Evolutionary conservation across 495 filamentous ascomycete genomes (phyloP).

Genomic region (Hyaloscypha variabilis): DNA sequence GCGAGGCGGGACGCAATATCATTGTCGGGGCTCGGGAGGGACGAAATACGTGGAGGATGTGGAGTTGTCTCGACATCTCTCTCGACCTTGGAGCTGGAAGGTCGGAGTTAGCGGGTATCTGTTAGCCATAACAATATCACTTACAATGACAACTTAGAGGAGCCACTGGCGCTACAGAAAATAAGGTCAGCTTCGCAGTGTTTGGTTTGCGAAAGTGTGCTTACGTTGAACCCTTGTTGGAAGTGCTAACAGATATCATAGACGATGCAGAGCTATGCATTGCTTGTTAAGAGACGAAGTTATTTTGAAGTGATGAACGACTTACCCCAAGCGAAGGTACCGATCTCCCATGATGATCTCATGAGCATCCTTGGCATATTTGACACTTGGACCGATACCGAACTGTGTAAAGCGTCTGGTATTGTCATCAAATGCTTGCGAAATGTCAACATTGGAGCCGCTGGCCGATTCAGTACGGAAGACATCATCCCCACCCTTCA

Average conservation of each 20-base stretch:
- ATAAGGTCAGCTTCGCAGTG: neutral
- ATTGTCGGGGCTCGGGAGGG: neutral
- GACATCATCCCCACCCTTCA: neutral
- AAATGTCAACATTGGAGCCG: too few relatives aligned
- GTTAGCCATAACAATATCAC: neutral
- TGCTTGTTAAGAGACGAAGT: neutral
- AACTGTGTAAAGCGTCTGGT: neutral
- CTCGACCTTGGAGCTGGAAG: neutral
- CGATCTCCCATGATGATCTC: constrained; percentile 12
- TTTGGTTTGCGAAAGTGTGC: too few relatives aligned
- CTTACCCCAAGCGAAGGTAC: neutral
- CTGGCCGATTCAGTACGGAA: neutral
- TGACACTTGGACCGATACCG: constrained; percentile 6
- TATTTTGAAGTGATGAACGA: neutral
- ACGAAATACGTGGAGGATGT: neutral
- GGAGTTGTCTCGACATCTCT: neutral
- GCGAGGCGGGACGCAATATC: neutral
- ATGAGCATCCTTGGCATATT: constrained; percentile 1
- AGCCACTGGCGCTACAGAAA: neutral
- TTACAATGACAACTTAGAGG: neutral
- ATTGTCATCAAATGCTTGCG: neutral
- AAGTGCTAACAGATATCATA: neutral
- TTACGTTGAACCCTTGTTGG: neutral
- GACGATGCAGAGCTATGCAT: neutral
- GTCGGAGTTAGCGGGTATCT: neutral